Base-by-base conservation (phyloP, 805 yeast species). In the Starmera amethionina region DNA sequence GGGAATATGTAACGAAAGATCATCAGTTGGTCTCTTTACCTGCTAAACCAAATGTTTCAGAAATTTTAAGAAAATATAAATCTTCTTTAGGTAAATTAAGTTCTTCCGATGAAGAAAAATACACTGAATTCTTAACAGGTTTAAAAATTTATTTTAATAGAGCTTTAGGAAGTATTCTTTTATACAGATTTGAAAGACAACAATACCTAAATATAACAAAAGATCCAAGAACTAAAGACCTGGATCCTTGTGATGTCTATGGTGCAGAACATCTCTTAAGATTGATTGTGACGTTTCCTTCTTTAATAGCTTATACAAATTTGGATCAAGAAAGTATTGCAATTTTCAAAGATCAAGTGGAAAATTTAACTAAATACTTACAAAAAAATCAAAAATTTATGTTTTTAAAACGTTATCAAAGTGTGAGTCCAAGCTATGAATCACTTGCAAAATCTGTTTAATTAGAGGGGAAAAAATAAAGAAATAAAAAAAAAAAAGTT, bases 1-100 rank as follows among this genome's bases (percentile, higher is more conserved):
- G 97, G 98, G 96, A 90, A 59, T 69, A 68, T 48, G 72, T 90
- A 30, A 88, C 97, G 1, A 84, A 83, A 50, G 84, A 87, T 49
- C 80, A 81, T 39, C 77, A 79, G 56, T 59, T 87, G 34, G 73
- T 85, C 4, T 62, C 71, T 22, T 58, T 89, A 34, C 96, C 96
- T 1, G 65, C 75, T 13, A 60, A 59, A 30, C 67, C 67, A 3
- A 70, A 75, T 0, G 82, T 83, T 1, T 63, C 67, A 1, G 64
- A 62, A 3, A 72, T 87, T 3, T 56, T 90, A 8, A 49, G 58
- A 10, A 68, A 70, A n/a, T 90, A 77, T 57, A 56, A 64, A 34
- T 53, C 55, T 3, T 48, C 42, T 3, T 42, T 48, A 5, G 49
- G 58, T 12, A 55, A 59, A 49, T 50, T 52, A 31, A 46, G 57